Conservation (phyloP, 2,329 filamentous ascomycete genomes). For the Fusarium sp. region DNA sequence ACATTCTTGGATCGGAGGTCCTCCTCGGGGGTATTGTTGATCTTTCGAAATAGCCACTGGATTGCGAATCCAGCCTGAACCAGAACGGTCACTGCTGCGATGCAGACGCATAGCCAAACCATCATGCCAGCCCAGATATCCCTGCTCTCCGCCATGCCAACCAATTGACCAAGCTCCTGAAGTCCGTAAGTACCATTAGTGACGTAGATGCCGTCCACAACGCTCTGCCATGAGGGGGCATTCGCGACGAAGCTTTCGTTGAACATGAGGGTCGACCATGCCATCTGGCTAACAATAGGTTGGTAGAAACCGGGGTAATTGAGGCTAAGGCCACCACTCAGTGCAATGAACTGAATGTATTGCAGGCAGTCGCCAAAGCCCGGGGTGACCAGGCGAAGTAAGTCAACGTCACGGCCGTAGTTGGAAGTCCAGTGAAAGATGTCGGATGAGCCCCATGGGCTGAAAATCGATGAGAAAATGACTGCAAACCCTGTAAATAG, state of each 20-base stretch:
- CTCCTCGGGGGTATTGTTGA: conserved; percentile 82
- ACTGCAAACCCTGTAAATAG: conserved; percentile 87
- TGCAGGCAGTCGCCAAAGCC: conserved; percentile 97
- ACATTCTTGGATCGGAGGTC: conserved; percentile 93
- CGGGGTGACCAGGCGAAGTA: conserved; percentile 92
- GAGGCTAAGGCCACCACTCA: conserved; percentile 89
- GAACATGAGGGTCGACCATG: conserved; percentile 94
- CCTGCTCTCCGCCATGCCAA: conserved; percentile 80
- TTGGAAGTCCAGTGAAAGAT: conserved; percentile 98
- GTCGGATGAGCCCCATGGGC: conserved; percentile 93
- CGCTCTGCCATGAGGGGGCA: conserved; percentile 73
- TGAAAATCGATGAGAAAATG: conserved; percentile 86
- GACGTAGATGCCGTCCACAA: conserved; percentile 90
- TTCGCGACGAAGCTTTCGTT: conserved; percentile 88
- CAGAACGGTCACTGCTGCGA: conserved; percentile 75
- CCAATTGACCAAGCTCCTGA: conserved; percentile 82
- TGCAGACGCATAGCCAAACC: conserved; percentile 87
- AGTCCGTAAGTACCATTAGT: conserved; percentile 85
- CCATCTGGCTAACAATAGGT: conserved; percentile 87
- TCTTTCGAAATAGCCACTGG: conserved; percentile 81
- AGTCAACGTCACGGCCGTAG: conserved; percentile 92
- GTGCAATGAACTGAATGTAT: conserved; percentile 92
- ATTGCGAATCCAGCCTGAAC: conserved; percentile 83
- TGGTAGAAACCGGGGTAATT: conserved; percentile 96
- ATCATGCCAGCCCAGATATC: conserved; percentile 97